These are phyloP conservation scores for Protomyces lactucae-debilis DNA, from an alignment of 1,139 yeast species.

Conservation along the genomic window DNA sequence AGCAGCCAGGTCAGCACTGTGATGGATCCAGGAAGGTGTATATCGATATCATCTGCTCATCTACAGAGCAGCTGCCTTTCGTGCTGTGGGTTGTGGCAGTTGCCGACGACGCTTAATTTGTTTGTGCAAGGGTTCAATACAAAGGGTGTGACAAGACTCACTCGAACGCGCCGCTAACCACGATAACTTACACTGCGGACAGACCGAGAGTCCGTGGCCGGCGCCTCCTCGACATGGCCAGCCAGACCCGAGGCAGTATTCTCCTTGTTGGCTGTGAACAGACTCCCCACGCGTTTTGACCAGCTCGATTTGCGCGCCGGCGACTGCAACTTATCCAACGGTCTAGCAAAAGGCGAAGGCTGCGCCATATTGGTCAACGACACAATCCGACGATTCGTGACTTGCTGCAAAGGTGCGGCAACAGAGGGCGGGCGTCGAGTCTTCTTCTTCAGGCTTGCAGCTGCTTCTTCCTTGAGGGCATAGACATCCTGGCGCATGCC, in stretches of 20 bases:
- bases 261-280: slow-evolving; percentile 21
- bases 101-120: not conserved
- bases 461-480: not conserved
- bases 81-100: not conserved
- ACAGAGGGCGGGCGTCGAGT: slow-evolving; percentile 1
- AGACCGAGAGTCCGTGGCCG: not conserved
- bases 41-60: too few relatives aligned
- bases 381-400: slow-evolving; percentile 13
- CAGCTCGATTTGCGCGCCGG: slow-evolving; percentile 17
- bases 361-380: slow-evolving; percentile 17
- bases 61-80: too few relatives aligned
- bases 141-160: slow-evolving; percentile 1
- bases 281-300: slow-evolving; percentile 10
- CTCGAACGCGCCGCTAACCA: not conserved
- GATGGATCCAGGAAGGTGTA: too few relatives aligned
- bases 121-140: not conserved
- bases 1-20: too few relatives aligned
- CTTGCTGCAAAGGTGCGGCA: slow-evolving; percentile 4
- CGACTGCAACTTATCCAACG: not conserved
- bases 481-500: not conserved
- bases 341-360: slow-evolving; percentile 1
- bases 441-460: slow-evolving; percentile 1
- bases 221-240: not conserved
- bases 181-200: not conserved
- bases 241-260: not conserved